Evolutionary conservation across 371 early-diverging fungal species (phyloP).

Genomic region (Mortierella sp.): DNA sequence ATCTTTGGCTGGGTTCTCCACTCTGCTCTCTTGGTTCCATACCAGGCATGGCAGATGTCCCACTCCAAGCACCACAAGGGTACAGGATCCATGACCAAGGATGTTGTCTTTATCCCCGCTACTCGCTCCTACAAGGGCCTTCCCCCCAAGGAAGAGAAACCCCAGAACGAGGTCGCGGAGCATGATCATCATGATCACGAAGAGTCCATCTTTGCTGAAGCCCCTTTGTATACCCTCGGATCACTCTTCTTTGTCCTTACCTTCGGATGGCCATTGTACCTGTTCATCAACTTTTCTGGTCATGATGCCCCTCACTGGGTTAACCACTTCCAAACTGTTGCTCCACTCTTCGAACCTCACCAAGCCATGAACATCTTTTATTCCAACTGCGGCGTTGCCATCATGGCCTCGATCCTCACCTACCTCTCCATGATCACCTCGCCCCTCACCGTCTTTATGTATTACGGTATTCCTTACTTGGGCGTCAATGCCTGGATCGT

Average conservation of each 20-base stretch:
- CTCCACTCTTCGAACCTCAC: conserved; percentile 78
- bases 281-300: conserved; percentile 79
- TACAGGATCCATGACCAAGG: conserved; percentile 82
- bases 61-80: conserved; percentile 88
- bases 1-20: conserved; percentile 86
- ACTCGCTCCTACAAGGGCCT: conserved; percentile 66
- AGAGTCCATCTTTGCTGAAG: conserved; percentile 67
- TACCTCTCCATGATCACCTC: conserved; percentile 65
- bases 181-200: conserved; percentile 60
- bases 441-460: conserved; percentile 72
- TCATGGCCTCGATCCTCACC: conserved; percentile 63
- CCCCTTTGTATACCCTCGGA: conserved; percentile 72
- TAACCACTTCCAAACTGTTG: conserved; percentile 83
- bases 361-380: conserved; percentile 73
- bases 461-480: conserved; percentile 87
- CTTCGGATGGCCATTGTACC: conserved; percentile 89
- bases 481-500: conserved; percentile 88
- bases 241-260: conserved; percentile 70
- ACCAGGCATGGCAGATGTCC: conserved; percentile 78
- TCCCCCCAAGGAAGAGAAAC: conserved; percentile 34
- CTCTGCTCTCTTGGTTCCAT: conserved; percentile 87
- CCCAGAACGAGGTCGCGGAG: conserved; percentile 43
- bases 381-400: conserved; percentile 77
- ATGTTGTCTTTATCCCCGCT: conserved; percentile 88
- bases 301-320: conserved; percentile 77